phyloP scores from a whole-genome alignment of 2,329 filamentous ascomycete species.

The Xylariaceae sp. region DNA sequence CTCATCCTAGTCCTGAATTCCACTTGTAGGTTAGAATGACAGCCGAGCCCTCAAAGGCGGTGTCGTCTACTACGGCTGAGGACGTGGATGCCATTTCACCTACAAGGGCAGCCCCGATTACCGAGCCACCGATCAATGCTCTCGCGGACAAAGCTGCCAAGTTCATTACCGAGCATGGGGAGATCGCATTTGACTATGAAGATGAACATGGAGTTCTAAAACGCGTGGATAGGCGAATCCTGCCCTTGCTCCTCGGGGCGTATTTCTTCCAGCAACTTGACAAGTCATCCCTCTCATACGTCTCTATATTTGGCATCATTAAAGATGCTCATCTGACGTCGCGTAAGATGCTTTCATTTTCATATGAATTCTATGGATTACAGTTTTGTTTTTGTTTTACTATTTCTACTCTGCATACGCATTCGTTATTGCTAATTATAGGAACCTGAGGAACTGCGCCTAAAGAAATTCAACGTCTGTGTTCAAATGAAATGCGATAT shows the following conservation, averaged over 20 bases:
- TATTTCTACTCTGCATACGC: too few species aligned
- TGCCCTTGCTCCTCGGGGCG: constrained; percentile 57
- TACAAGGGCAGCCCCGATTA: constrained; percentile 4
- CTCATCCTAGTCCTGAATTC: not conserved
- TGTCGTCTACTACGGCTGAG: constrained; percentile 13
- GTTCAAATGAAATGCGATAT: too few species aligned
- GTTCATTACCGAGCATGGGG: constrained; percentile 50
- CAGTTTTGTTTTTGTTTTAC: too few species aligned
- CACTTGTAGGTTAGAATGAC: constrained; percentile 24
- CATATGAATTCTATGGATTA: not conserved
- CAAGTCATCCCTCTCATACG: constrained; percentile 53
- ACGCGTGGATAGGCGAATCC: constrained; percentile 55
- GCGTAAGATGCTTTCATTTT: constrained; percentile 14
- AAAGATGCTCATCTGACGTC: constrained; percentile 29
- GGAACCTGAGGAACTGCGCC: too few species aligned
- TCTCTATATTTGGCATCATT: constrained; percentile 56
- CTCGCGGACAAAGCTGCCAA: constrained; percentile 50
- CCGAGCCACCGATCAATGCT: constrained; percentile 16
- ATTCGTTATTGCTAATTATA: too few species aligned
- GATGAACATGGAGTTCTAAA: constrained; percentile 54
- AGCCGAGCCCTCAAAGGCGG: constrained; percentile 18
- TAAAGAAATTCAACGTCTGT: too few species aligned
- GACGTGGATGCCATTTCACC: constrained; percentile 30
- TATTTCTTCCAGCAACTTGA: constrained; percentile 66
- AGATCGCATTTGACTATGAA: constrained; percentile 52